Percentiles rank a stretch among this genome's conserved stretches.
Conservation (phyloP, 2,329 filamentous ascomycete genomes). For the Kalmusia sp. region DNA sequence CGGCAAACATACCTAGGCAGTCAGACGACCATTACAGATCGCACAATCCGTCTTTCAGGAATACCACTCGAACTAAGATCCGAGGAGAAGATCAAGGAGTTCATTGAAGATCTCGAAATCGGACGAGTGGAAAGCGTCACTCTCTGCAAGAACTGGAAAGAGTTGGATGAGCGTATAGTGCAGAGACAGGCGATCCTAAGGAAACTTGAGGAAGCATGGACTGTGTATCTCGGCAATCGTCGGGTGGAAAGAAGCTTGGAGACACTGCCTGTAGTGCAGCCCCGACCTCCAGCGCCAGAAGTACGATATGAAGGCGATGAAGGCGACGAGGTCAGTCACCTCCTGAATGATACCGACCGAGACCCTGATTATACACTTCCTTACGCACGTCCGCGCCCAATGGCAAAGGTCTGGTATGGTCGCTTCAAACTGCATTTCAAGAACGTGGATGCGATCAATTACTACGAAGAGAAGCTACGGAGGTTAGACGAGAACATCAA, state of each 20-base stretch:
- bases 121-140: slow-evolving; percentile 89
- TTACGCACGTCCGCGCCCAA: slow-evolving; percentile 65
- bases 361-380: slow-evolving; percentile 50
- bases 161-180: slow-evolving; percentile 76
- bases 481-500: slow-evolving; percentile 78
- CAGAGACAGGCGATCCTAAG: slow-evolving; percentile 70
- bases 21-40: slow-evolving; percentile 94
- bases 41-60: slow-evolving; percentile 89
- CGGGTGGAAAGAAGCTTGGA: slow-evolving; percentile 57
- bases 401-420: slow-evolving; percentile 79
- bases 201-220: slow-evolving; percentile 84
- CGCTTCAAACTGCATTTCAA: slow-evolving; percentile 74
- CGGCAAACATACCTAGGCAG: slow-evolving; percentile 91
- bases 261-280: slow-evolving; percentile 59
- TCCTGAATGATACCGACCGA: slow-evolving; percentile 60
- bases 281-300: slow-evolving; percentile 45
- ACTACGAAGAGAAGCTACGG: slow-evolving; percentile 87
- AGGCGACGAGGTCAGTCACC: slow-evolving; percentile 65
- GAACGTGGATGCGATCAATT: slow-evolving; percentile 88
- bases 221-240: slow-evolving; percentile 71
- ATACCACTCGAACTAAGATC: slow-evolving; percentile 81
- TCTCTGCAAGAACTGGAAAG: slow-evolving; percentile 85
- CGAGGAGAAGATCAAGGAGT: slow-evolving; percentile 82
- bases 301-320: slow-evolving; percentile 38
- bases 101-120: slow-evolving; percentile 87